Evolutionary conservation across 495 filamentous ascomycete species (phyloP).

Genomic region (Penicillium taxi): DNA sequence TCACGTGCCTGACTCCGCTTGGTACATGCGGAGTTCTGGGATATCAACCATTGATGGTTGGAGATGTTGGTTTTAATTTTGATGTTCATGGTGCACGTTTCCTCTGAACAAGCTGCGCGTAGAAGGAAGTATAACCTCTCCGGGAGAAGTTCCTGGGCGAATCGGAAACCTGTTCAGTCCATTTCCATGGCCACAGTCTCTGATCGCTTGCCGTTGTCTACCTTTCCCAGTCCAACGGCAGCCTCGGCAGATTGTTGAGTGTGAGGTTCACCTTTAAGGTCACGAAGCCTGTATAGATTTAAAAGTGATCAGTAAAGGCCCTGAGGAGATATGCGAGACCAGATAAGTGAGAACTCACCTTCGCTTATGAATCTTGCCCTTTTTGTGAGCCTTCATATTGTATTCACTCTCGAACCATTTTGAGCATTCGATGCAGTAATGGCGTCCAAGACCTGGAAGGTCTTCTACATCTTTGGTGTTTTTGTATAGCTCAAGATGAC

Average conservation of each 20-base stretch:
- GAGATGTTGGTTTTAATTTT: background rate
- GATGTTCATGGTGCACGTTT: background rate
- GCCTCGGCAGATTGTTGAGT: slow-evolving; percentile 79
- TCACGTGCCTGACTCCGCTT: slow-evolving; percentile 6
- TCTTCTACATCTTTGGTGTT: slow-evolving; percentile 75
- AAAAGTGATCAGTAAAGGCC: slow-evolving; percentile 1
- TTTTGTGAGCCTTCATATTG: slow-evolving; percentile 65
- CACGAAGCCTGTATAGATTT: slow-evolving; percentile 61
- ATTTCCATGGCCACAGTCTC: slow-evolving; percentile 27
- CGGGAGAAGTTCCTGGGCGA: background rate
- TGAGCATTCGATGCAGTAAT: slow-evolving; percentile 88
- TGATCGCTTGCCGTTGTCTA: slow-evolving; percentile 49
- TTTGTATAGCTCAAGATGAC: slow-evolving; percentile 71
- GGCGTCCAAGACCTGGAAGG: slow-evolving; percentile 71
- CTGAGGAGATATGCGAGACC: background rate
- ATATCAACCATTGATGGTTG: too few relatives aligned
- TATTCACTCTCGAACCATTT: slow-evolving; percentile 91
- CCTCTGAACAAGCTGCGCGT: background rate
- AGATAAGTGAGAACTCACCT: slow-evolving; percentile 46
- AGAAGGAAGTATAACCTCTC: too few relatives aligned
- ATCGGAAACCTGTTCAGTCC: slow-evolving; percentile 18
- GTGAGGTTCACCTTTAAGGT: slow-evolving; percentile 73
- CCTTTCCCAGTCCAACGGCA: slow-evolving; percentile 58
- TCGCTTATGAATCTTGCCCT: slow-evolving; percentile 88
- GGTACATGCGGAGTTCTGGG: slow-evolving; percentile 1